Conservation (phyloP, 2,329 filamentous ascomycete species). For the Helotiales sp. region DNA sequence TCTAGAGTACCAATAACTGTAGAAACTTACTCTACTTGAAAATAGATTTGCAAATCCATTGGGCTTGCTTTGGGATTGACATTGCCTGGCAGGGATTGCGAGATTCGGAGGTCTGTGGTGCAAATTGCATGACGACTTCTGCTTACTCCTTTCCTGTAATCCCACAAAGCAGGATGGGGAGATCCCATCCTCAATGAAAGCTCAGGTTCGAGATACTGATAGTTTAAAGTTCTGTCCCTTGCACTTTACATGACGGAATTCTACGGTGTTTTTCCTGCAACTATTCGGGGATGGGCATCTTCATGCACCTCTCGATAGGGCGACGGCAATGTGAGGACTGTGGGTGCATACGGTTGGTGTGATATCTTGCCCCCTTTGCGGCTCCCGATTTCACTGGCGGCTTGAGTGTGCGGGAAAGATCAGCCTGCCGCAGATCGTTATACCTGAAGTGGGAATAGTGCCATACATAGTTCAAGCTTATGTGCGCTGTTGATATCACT, state of each 20-base stretch:
- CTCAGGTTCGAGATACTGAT: not conserved
- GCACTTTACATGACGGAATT: not conserved
- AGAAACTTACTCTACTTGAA: not conserved
- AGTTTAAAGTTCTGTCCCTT: not conserved
- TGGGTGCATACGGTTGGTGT: not conserved
- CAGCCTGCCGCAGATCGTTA: constrained; percentile 3
- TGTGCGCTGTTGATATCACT: not conserved
- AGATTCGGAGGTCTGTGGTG: not conserved
- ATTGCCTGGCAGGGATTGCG: not conserved
- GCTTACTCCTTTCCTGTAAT: not conserved
- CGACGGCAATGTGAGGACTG: not conserved
- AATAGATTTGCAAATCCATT: not conserved
- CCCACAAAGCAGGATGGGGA: not conserved
- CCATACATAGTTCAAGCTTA: not conserved
- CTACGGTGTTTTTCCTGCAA: not conserved
- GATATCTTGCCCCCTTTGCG: not conserved
- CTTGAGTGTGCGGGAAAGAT: not conserved
- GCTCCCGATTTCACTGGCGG: not conserved
- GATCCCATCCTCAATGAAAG: not conserved
- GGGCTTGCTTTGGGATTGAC: not conserved
- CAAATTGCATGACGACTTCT: not conserved
- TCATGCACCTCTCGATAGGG: not conserved
- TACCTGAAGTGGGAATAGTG: not conserved
- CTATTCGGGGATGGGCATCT: not conserved
- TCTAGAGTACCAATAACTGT: not conserved